Base-by-base conservation (phyloP, 2,329 filamentous ascomycete genomes). In the Diaporthe eres region DNA sequence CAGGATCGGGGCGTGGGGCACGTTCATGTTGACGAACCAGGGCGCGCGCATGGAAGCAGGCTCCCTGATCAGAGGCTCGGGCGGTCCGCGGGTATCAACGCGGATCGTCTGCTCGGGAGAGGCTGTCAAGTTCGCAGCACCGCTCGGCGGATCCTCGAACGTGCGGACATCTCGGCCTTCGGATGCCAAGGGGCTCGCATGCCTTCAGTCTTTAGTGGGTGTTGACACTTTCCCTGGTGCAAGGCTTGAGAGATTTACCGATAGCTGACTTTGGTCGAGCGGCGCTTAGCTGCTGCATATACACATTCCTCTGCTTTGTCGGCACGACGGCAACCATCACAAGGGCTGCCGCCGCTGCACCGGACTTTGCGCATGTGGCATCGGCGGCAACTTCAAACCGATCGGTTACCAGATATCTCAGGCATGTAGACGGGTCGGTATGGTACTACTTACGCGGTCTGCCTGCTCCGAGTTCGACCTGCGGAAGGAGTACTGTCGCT, bases 11-110 rank as follows among this genome's bases (percentile, higher is more conserved):
- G 60, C 19, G 4, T 63, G 25, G 22, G 39, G 60, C 60, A 63
- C 60, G 39, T 63, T 47, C 60, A 63, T 63, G n/a, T 63, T 63
- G n/a, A 63, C 60, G 9, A 63, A 63, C 60, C 60, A 63, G 13
- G 60, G 60, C 15, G 39, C 60, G 2, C 37, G 60, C 60, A 63
- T 63, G 4, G 60, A 63, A 47, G 60, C 39, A 63, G 60, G 39
- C 13, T 63, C 60, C 28, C 60, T 28, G 13, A 63, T 63, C 15
- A 63, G 34, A 47, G 60, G 39, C 60, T 47, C n/a, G 6, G n/a
- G 60, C 2, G 13, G n/a, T 6, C n/a, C 60, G 3, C 60, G 25
- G 10, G 39, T 47, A 13, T 47, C 39, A 19, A 47, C 60, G 9
- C 60, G n/a, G 39, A 44, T 47, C 7, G n/a, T 47, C 15, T 47